These are phyloP conservation scores for Venustampulla echinocandica DNA, from an alignment of 495 filamentous ascomycete genomes.

Conservation along the genomic window DNA sequence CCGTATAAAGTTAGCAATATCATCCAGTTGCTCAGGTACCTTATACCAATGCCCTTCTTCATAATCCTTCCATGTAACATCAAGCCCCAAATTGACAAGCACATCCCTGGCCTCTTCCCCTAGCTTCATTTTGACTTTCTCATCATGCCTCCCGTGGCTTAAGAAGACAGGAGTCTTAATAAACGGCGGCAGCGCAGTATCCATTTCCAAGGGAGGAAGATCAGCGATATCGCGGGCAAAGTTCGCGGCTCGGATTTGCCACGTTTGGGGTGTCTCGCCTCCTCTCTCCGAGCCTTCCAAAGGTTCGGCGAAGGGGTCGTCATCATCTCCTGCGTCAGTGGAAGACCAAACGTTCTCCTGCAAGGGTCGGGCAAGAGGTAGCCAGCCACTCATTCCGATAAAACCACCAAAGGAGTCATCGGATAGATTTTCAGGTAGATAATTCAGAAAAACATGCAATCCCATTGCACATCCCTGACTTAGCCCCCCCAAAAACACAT, in stretches of 20 bases:
- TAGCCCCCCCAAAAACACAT: conserved; percentile 42
- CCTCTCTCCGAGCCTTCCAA: background rate
- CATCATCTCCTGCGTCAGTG: conserved; percentile 1
- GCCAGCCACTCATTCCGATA: conserved; percentile 43
- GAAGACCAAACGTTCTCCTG: background rate
- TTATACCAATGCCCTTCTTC: conserved; percentile 24
- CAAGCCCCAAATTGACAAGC: conserved; percentile 1
- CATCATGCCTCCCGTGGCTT: background rate
- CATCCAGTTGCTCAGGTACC: conserved; percentile 19
- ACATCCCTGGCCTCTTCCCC: background rate
- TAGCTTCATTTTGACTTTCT: background rate
- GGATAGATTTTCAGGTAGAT: no score
- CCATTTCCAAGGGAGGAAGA: background rate
- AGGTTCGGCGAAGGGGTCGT: background rate
- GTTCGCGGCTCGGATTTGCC: background rate
- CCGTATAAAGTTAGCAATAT: no score
- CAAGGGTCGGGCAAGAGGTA: conserved; percentile 38
- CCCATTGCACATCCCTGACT: conserved; percentile 47
- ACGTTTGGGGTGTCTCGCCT: no score
- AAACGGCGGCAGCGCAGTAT: background rate
- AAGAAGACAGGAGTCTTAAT: background rate
- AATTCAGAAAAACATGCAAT: conserved; percentile 34
- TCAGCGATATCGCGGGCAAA: background rate
- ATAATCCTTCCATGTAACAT: conserved; percentile 20
- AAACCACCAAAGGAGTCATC: conserved; percentile 33